Evolutionary conservation across 148 eudicot genomes (phyloP), one percentile per base, ranked within the genome.

Genomic region (Pharnaceum exiguum): DNA sequence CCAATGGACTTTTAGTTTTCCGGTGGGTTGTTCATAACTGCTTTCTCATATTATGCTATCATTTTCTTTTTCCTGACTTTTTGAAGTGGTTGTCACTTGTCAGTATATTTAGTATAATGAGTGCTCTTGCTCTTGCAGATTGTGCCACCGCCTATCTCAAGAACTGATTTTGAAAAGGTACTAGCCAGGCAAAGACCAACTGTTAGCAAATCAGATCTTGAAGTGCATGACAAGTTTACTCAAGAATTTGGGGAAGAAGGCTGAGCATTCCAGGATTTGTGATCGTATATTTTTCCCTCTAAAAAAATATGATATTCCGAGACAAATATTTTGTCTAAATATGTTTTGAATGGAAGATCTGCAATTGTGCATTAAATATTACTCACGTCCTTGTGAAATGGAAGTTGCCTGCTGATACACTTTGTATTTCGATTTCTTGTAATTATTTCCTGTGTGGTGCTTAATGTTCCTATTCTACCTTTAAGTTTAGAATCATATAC

Each of bases 161-260:
- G 72, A 81, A 57, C 62, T 10, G 98, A 91, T 76, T 91, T 91
- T 66, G 96, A 91, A 24, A 87, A 88, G 78, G 98, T 91, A 36
- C 80, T 91, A 12, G 79, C 96, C 7, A 82, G 94, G 54, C 98
- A 91, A 70, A 88, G 73, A 71, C 98, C 96, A 55, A 91, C 98
- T 1, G 98, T 91, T 31, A 91, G 98, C 81, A 88, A 87, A 81
- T 25, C 77, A 1, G 98, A 91, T 71, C 96, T 91, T 46, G 95
- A 88, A 21, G 88, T 88, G 29, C 96, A 91, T 31, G 96, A 88
- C 79, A 81, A 84, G 70, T 91, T 91, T 70, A 91, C 96, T 3
- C 65, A 77, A 66, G 98, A 91, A 71, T 91, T 91, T 50, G 98
- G 98, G 23, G 96, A 91, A 70, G 98, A 91, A 78, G 98, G 96